phyloP scores from a whole-genome alignment of 2,329 filamentous ascomycete species.

The Alternaria dauci region DNA sequence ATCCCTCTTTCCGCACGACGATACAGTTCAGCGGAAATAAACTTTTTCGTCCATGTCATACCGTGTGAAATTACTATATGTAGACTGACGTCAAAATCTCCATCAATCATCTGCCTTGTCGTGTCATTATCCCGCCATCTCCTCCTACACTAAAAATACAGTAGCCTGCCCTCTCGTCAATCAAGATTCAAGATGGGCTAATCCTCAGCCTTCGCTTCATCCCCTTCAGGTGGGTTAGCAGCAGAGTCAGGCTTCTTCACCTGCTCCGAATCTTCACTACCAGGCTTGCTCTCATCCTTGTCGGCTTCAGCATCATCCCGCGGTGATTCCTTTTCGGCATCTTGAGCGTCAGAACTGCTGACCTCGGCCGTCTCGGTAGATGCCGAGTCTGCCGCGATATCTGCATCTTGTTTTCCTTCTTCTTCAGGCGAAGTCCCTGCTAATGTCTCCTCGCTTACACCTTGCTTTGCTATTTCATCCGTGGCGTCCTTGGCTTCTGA shows the following conservation, averaged over 20 bases:
- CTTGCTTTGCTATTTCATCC: conserved; percentile 30
- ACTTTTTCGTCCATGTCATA: neutral
- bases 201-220: conserved; percentile 14
- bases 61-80: conserved; percentile 1
- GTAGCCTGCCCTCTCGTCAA: neutral
- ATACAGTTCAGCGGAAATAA: neutral
- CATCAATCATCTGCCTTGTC: neutral
- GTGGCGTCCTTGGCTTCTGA: conserved; percentile 18
- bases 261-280: conserved; percentile 21
- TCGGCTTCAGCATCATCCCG: conserved; percentile 10
- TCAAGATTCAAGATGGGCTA: conserved; percentile 7
- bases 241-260: conserved; percentile 22
- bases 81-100: conserved; percentile 1
- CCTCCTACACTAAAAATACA: conserved; percentile 10
- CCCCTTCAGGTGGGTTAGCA: conserved; percentile 13
- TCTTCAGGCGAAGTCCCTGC: conserved; percentile 18
- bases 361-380: conserved; percentile 6
- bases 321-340: conserved; percentile 7
- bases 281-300: conserved; percentile 6
- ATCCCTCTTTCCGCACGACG: neutral
- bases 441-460: conserved; percentile 24
- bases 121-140: neutral
- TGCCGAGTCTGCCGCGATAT: conserved; percentile 12
- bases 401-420: conserved; percentile 18
- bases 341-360: conserved; percentile 4